phyloP scores from a whole-genome alignment of 148 eudicot species.

The Arbutus unedo region DNA sequence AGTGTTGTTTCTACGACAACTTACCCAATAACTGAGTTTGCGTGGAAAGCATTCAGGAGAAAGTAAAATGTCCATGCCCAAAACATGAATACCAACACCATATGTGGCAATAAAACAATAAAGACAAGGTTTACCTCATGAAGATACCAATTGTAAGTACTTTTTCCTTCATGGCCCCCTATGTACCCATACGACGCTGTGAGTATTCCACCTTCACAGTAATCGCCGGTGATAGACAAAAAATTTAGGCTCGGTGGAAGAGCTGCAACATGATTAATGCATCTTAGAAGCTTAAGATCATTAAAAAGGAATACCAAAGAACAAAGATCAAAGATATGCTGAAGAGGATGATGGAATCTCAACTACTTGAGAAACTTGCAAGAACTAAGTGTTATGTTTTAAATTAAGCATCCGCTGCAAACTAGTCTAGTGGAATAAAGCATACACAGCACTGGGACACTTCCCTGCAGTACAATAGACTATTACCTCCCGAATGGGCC shows the following conservation, averaged over 20 bases:
- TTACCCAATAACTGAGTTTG: neutral
- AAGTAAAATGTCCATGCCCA: neutral
- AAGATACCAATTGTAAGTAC: conserved; percentile 83
- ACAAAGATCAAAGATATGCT: neutral
- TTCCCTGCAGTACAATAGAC: neutral
- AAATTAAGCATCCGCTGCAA: neutral
- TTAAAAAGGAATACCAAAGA: conserved; percentile 2
- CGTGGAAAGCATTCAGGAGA: neutral
- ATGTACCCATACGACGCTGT: conserved; percentile 96
- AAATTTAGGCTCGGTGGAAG: conserved; percentile 95
- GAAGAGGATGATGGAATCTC: neutral
- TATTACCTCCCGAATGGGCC: neutral
- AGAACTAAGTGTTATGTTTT: neutral
- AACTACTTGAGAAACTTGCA: conserved; percentile 4
- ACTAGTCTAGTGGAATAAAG: neutral
- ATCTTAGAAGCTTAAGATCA: neutral
- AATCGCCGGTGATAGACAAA: conserved; percentile 91
- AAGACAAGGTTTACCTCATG: conserved; percentile 60
- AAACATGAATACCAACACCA: neutral
- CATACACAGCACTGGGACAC: neutral
- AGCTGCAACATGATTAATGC: conserved; percentile 51
- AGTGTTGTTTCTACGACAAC: neutral
- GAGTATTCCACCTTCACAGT: conserved; percentile 76
- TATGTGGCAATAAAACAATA: conserved; percentile 5
- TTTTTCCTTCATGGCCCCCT: conserved; percentile 97